These are phyloP conservation scores for Scheffersomyces segobiensis DNA, from an alignment of 1,139 yeast species.

Conservation along the genomic window DNA sequence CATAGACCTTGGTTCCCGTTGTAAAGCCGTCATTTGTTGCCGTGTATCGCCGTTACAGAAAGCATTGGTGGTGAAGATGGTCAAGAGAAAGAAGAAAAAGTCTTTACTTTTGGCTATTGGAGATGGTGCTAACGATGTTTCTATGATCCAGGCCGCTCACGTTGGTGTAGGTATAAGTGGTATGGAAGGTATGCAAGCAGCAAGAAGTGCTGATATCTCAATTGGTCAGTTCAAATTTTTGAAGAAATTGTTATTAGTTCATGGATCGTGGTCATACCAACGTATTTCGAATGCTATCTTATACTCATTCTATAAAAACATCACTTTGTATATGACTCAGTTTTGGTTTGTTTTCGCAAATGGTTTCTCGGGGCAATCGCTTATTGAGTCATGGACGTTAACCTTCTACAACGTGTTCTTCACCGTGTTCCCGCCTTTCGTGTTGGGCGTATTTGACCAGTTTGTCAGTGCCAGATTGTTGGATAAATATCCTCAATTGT, in stretches of 20 bases:
- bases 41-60: slow-evolving; percentile 97
- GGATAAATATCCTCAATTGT: slow-evolving; percentile 89
- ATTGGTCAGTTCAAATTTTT: slow-evolving; percentile 93
- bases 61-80: slow-evolving; percentile 93
- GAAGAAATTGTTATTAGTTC: slow-evolving; percentile 81
- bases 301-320: slow-evolving; percentile 93
- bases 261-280: slow-evolving; percentile 98
- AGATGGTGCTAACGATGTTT: slow-evolving; percentile 98
- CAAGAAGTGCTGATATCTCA: slow-evolving; percentile 95
- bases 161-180: slow-evolving; percentile 99
- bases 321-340: slow-evolving; percentile 94
- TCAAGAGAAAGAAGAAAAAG: slow-evolving; percentile 68
- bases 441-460: slow-evolving; percentile 94
- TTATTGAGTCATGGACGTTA: slow-evolving; percentile 97
- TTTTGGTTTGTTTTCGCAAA: slow-evolving; percentile 96
- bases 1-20: slow-evolving; percentile 76
- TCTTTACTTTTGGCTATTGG: slow-evolving; percentile 90
- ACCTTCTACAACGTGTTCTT: slow-evolving; percentile 95
- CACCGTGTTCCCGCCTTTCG: slow-evolving; percentile 94
- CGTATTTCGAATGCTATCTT: slow-evolving; percentile 89
- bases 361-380: slow-evolving; percentile 93
- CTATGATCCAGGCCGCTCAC: slow-evolving; percentile 99
- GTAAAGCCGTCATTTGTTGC: slow-evolving; percentile 93
- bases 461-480: slow-evolving; percentile 87
- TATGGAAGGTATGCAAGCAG: slow-evolving; percentile 99